These are phyloP conservation scores for Boletus edulis DNA, from an alignment of 768 basidiomycete species.

Conservation along the genomic window DNA sequence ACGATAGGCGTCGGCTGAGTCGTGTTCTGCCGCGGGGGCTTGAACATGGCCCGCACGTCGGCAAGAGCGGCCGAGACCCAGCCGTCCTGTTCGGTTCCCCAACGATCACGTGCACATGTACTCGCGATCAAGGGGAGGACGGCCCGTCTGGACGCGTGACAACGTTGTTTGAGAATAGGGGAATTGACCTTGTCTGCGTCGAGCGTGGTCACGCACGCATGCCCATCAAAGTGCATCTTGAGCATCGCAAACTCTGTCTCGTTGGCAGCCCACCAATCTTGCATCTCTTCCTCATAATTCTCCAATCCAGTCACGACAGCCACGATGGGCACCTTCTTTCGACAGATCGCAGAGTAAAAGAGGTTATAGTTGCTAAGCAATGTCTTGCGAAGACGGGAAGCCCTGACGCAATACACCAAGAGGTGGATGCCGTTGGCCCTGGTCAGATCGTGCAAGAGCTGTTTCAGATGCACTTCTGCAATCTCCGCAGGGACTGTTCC, in stretches of 20 bases:
- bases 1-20: constrained; percentile 16
- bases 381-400: constrained; percentile 26
- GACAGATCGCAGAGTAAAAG: constrained; percentile 36
- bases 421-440: constrained; percentile 29
- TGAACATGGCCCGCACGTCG: constrained; percentile 25
- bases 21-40: constrained; percentile 3
- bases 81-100: constrained; percentile 19
- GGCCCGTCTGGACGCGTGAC: constrained; percentile 24
- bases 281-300: constrained; percentile 31
- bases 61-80: constrained; percentile 22
- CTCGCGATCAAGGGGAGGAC: constrained; percentile 20
- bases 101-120: constrained; percentile 21
- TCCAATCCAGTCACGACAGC: constrained; percentile 38
- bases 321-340: constrained; percentile 36
- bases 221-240: constrained; percentile 34
- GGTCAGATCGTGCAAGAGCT: constrained; percentile 24
- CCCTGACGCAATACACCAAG: constrained; percentile 34
- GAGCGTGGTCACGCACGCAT: constrained; percentile 41
- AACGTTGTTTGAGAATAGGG: constrained; percentile 26
- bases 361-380: constrained; percentile 36
- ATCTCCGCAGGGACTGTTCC: constrained; percentile 30
- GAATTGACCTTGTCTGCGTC: constrained; percentile 28
- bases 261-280: constrained; percentile 35
- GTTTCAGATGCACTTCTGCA: constrained; percentile 27
- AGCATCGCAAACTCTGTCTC: constrained; percentile 24